Percentiles rank a stretch among this genome's conserved stretches.
Evolutionary conservation across 768 basidiomycete species (phyloP).

Genomic region (Boletus eberwhitei): DNA sequence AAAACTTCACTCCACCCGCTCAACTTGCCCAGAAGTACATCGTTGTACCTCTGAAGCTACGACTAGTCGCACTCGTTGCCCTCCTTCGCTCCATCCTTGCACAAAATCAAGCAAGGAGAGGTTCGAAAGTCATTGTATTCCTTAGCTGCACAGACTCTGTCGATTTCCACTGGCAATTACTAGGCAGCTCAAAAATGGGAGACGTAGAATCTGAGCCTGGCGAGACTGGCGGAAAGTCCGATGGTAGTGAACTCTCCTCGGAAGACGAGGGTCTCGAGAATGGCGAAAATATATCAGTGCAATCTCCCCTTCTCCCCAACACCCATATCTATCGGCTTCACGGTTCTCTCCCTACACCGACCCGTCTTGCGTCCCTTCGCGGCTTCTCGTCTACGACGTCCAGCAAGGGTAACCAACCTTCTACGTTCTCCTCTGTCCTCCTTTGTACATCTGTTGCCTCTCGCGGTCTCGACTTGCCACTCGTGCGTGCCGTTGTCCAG

Average conservation of each 20-base stretch:
- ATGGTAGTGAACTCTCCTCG: constrained; percentile 23
- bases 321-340: constrained; percentile 86
- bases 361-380: constrained; percentile 78
- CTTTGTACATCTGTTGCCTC: constrained; percentile 97
- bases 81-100: constrained; percentile 78
- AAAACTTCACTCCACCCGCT: constrained; percentile 88
- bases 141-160: constrained; percentile 97
- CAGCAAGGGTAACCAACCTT: constrained; percentile 29
- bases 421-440: constrained; percentile 61
- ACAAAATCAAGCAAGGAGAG: constrained; percentile 48
- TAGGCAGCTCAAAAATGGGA: constrained; percentile 72
- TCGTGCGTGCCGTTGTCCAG: constrained; percentile 92
- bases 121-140: constrained; percentile 87
- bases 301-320: constrained; percentile 76
- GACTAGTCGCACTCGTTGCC: constrained; percentile 88
- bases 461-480: constrained; percentile 93
- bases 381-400: constrained; percentile 60
- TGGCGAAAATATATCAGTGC: constrained; percentile 48
- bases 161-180: constrained; percentile 89
- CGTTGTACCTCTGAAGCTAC: constrained; percentile 85
- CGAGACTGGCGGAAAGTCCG: constrained; percentile 26
- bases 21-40: constrained; percentile 92
- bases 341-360: constrained; percentile 81
- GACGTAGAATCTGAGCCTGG: constrained; percentile 25
- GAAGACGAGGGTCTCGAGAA: constrained; percentile 26